Conservation (phyloP, 2,329 filamentous ascomycete genomes). For the Xylaria sp. region DNA sequence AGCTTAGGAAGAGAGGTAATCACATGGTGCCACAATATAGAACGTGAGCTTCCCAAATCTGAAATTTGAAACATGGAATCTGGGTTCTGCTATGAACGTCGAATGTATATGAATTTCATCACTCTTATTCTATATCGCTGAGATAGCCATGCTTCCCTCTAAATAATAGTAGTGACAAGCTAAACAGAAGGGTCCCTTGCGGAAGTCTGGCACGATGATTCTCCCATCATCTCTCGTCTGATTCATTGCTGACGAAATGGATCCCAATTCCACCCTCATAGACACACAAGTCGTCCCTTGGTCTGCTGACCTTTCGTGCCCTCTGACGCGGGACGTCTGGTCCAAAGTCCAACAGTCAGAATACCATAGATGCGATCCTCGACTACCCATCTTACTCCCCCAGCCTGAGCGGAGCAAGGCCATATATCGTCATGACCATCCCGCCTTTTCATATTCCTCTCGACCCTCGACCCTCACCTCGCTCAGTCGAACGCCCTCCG, state of each 20-base stretch:
- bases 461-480: too few relatives aligned
- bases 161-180: not conserved
- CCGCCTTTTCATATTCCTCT: too few relatives aligned
- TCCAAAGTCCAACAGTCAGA: not conserved
- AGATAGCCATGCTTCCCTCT: not conserved
- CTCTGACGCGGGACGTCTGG: not conserved
- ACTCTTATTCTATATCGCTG: not conserved
- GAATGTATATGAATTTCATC: not conserved
- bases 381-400: too few relatives aligned
- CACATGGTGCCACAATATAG: not conserved
- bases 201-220: not conserved
- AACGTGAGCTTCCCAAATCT: not conserved
- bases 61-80: not conserved
- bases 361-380: not conserved
- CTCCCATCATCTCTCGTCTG: not conserved
- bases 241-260: not conserved
- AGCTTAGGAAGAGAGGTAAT: not conserved
- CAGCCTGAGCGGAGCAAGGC: not conserved
- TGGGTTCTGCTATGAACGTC: not conserved
- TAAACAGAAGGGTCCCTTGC: not conserved
- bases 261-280: not conserved
- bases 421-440: too few relatives aligned
- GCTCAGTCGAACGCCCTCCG: constrained; percentile 71
- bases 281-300: not conserved
- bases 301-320: not conserved